A percentile compares a stretch with the other conserved stretches of the same genome.
phyloP scores from a whole-genome alignment of 345 rosid genomes.

The Populus ilicifolia region DNA sequence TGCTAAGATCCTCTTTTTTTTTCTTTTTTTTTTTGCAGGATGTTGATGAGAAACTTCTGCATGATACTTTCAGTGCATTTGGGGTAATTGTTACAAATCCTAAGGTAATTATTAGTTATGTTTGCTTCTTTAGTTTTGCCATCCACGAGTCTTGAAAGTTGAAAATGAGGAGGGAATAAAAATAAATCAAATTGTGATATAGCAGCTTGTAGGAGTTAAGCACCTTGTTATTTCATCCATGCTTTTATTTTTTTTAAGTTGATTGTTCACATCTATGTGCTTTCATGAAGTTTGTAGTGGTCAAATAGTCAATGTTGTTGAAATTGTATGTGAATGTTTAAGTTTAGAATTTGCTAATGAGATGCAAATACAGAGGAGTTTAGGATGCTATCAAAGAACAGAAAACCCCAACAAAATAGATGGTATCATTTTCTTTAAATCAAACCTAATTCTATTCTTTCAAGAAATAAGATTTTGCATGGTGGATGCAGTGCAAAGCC shows the following conservation, averaged over 20 bases:
- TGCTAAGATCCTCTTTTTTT: background rate
- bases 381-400: background rate
- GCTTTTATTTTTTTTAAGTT: background rate
- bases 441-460: background rate
- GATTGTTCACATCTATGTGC: background rate
- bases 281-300: background rate
- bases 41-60: slow-evolving; percentile 93
- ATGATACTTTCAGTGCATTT: slow-evolving; percentile 98
- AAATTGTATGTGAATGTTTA: background rate
- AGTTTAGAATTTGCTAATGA: background rate
- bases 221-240: background rate
- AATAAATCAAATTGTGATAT: background rate
- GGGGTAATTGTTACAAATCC: slow-evolving; percentile 96
- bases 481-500: background rate
- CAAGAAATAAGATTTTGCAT: background rate
- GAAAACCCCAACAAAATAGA: background rate
- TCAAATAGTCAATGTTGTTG: background rate
- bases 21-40: slow-evolving; percentile 51
- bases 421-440: background rate
- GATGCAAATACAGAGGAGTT: background rate
- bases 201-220: background rate
- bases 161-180: background rate
- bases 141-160: background rate
- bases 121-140: background rate
- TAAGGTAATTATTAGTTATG: slow-evolving; percentile 48